Evolutionary conservation across 2,329 filamentous ascomycete genomes (phyloP), one percentile per base, ranked within the genome.

Genomic region (Apiospora arundinis): DNA sequence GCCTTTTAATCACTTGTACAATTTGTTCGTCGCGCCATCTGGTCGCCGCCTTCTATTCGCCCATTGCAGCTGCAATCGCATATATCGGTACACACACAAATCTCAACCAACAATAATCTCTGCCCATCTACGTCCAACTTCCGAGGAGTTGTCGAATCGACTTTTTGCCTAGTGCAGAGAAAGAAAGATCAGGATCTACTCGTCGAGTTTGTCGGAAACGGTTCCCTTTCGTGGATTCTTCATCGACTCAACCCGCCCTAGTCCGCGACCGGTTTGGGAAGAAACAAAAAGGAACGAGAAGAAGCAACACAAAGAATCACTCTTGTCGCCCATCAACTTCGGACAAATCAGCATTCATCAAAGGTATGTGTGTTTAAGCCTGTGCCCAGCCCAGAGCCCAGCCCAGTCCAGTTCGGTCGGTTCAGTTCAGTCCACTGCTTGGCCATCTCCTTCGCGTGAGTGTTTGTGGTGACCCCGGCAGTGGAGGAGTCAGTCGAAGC

Each of bases 1-100:
- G 72, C 71, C 69, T 79, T 79, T 82, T 83, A 80, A 82, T 83
- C 78, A 45, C 71, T 69, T 77, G 75, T 77, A 79, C 77, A 81
- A 76, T 80, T 77, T 80, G 73, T 75, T 76, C 69, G 49, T 63
- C 37, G 69, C 71, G 52, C 66, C 71, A 68, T 73, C 76, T 74
- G 71, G 76, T 77, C 77, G 68, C 71, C 74, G 44, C 70, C 71
- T 75, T 76, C 74, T 70, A 73, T 76, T 78, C 76, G 75, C 73
- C 44, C 52, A 60, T 60, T 60, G 52, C 52, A 60, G 52, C 56
- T 21, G 56, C 56, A 63, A 75, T 76, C 74, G 74, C 76, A 74
- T 76, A 76, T 76, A 72, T 72, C 71, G 52, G 73, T 75, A 74
- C 75, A 60, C 68, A 73, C 69, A 52, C 46, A 71, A 74, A 72